Base-by-base conservation (phyloP, 2,329 filamentous ascomycete species). In the Neophaeococcomyces mojaviensis region DNA sequence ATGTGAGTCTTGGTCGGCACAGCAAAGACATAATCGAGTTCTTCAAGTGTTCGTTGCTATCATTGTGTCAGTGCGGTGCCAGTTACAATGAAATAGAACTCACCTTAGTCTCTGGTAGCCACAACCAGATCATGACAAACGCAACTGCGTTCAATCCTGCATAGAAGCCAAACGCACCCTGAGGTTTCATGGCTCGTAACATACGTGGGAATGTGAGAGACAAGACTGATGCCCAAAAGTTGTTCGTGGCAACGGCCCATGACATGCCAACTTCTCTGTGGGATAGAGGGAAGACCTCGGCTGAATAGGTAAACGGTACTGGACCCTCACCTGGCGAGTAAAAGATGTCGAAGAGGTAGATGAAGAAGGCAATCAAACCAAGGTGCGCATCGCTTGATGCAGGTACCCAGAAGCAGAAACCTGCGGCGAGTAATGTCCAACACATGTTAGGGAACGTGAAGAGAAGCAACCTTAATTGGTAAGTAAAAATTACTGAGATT, bases 371-470 rank as follows among this genome's bases (percentile, higher is more conserved):
- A 15, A 77, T 72, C 13, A 78, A 52, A 1, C 71, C 70, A 0
- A 73, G 58, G 32, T 73, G 68, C 2, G 71, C 68, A 1, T 52
- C 49, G 20, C 59, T 64, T 0, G 59, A 55, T 22, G 54, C 52
- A 1, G 64, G 64, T 19, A 81, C 71, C 33, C 74, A 68, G 41
- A 75, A 78, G 54, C 71, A 77, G 36, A 82, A 69, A 2, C 76
- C 79, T n/a, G 76, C 77, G 0, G 76, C 76, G 1, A 82, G 68
- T 13, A 83, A 62, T 4, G 77, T 78, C 77, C 78, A 81, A 13
- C 73, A 74, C 78, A 82, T 83, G 49, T 81, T 71, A 0, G 79
- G 79, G 57, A 83, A 82, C 2, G 79, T 82, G 59, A 82, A 81
- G 0, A 82, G 65, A 2, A 82, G 68, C 12, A 83, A 67, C 13